Percentiles rank a stretch among this genome's conserved stretches.
phyloP scores from a whole-genome alignment of 2,329 filamentous ascomycete species.

The Colletotrichum navitas region DNA sequence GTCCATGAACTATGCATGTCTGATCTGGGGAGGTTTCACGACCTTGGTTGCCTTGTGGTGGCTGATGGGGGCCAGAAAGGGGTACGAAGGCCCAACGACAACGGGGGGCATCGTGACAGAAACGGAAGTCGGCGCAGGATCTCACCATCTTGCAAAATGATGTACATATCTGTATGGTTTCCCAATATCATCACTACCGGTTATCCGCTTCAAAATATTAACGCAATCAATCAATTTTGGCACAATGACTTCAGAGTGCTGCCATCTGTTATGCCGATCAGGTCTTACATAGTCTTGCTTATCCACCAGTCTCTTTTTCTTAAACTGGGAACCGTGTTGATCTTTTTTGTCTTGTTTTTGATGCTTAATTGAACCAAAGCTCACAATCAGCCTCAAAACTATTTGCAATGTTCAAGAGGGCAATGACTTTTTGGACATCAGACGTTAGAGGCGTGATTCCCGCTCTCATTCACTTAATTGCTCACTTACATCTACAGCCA shows the following conservation, averaged over 20 bases:
- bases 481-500: background rate
- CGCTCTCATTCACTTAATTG: background rate
- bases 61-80: conserved; percentile 49
- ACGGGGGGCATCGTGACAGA: conserved; percentile 33
- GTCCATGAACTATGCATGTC: conserved; percentile 66
- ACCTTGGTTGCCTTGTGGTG: conserved; percentile 57
- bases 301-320: too few species aligned
- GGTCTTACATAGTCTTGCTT: too few species aligned
- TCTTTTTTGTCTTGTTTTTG: too few species aligned
- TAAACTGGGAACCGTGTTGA: too few species aligned
- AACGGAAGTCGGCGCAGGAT: background rate
- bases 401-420: background rate
- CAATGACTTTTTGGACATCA: background rate
- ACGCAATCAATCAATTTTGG: background rate
- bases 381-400: too few species aligned
- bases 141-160: background rate
- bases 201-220: background rate
- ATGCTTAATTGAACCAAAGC: too few species aligned
- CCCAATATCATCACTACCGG: rapidly evolving
- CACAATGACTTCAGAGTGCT: background rate
- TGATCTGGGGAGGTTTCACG: conserved; percentile 60
- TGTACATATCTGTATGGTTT: background rate
- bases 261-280: too few species aligned
- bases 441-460: background rate
- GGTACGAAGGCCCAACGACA: conserved; percentile 44